phyloP scores from a whole-genome alignment of 331 rosid species.

The Saraca asoca region DNA sequence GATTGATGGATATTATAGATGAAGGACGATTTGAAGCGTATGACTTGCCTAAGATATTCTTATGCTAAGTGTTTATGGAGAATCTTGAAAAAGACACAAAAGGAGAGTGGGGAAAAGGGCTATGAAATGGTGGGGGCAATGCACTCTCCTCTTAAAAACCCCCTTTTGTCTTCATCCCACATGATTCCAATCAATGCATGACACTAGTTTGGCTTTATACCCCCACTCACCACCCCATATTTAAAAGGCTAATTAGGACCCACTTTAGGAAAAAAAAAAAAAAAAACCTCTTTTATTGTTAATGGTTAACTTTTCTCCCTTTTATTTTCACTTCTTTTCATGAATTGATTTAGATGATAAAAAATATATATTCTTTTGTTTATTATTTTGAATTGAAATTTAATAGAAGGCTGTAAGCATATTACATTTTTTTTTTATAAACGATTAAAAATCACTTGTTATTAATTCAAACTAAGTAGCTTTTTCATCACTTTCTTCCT shows the following conservation, averaged over 20 bases:
- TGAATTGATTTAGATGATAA: too few relatives aligned
- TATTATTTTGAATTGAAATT: too few relatives aligned
- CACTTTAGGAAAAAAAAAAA: background rate
- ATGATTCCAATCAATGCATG: constrained; percentile 53
- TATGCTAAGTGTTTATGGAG: constrained; percentile 46
- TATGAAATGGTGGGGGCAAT: constrained; percentile 37
- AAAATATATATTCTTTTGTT: too few relatives aligned
- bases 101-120: constrained; percentile 26
- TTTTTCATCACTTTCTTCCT: too few relatives aligned
- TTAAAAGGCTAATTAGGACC: constrained; percentile 39
- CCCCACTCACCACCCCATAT: constrained; percentile 67
- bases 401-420: too few relatives aligned
- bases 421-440: too few relatives aligned
- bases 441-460: too few relatives aligned
- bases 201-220: constrained; percentile 55
- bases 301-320: too few relatives aligned
- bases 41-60: constrained; percentile 25
- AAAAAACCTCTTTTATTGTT: constrained; percentile 27
- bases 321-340: too few relatives aligned
- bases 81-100: constrained; percentile 47
- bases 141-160: constrained; percentile 4
- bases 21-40: too few relatives aligned
- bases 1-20: too few relatives aligned
- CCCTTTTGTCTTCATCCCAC: constrained; percentile 45
- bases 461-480: too few relatives aligned